These are phyloP conservation scores for Colletotrichum sp. DNA, from an alignment of 2,329 filamentous ascomycete genomes.

Conservation along the genomic window DNA sequence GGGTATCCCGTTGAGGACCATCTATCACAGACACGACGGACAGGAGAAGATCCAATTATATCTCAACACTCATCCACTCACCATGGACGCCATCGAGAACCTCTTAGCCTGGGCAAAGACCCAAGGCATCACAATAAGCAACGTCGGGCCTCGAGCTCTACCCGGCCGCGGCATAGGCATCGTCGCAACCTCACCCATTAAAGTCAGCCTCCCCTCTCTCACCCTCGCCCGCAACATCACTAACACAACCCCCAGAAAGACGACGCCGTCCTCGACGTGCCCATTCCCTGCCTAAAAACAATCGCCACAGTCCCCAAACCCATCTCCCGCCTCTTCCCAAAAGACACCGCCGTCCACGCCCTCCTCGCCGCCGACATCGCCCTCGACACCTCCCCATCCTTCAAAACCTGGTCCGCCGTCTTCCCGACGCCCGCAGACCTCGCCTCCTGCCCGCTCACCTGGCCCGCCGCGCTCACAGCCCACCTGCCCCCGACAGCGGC, in stretches of 20 bases:
- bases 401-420: constrained; percentile 66
- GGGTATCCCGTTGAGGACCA: background rate
- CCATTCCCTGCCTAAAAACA: constrained; percentile 67
- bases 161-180: constrained; percentile 80
- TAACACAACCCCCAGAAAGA: constrained; percentile 31
- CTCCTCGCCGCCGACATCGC: constrained; percentile 74
- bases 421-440: constrained; percentile 71
- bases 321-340: constrained; percentile 57
- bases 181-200: constrained; percentile 69
- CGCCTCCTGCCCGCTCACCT: constrained; percentile 51
- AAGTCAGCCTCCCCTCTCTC: constrained; percentile 51
- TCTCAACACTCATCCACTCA: background rate
- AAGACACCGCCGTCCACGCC: constrained; percentile 69
- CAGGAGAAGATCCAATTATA: background rate
- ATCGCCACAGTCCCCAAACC: constrained; percentile 61
- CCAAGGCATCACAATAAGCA: constrained; percentile 70
- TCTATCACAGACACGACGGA: background rate
- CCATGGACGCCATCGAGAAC: constrained; percentile 36
- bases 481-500: constrained; percentile 50
- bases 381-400: constrained; percentile 53
- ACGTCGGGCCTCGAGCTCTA: constrained; percentile 70
- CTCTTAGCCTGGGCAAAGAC: constrained; percentile 73
- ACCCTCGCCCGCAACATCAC: background rate
- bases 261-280: constrained; percentile 70
- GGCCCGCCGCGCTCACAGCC: constrained; percentile 49